Evolutionary conservation across 1,284 basidiomycete genomes (phyloP).

Genomic region (Singerocomus inundabilis): DNA sequence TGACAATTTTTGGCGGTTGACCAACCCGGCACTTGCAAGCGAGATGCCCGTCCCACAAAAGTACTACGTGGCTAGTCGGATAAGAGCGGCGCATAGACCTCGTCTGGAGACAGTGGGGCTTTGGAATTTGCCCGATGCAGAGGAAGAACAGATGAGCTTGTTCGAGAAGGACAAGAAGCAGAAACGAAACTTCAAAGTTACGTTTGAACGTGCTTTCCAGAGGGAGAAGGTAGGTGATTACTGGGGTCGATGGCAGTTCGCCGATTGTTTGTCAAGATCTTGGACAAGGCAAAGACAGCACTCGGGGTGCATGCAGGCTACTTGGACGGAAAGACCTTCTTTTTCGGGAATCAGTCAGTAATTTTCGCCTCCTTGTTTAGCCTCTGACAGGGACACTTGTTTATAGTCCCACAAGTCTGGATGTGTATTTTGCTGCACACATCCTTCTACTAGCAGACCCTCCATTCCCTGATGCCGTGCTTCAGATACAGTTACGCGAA

Average conservation of each 20-base stretch:
- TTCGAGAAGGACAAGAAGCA: conserved; percentile 39
- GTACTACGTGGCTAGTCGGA: conserved; percentile 67
- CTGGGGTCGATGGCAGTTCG: not conserved
- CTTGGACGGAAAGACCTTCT: conserved; percentile 49
- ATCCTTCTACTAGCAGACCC: conserved; percentile 57
- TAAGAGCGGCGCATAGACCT: conserved; percentile 53
- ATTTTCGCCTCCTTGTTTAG: not conserved
- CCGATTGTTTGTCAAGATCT: conserved; percentile 41
- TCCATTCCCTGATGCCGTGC: conserved; percentile 58
- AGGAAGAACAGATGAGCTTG: conserved; percentile 39
- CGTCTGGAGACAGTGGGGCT: conserved; percentile 62
- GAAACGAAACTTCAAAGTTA: conserved; percentile 41
- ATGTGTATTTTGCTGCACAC: conserved; percentile 65
- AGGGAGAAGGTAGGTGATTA: conserved; percentile 53
- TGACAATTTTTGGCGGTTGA: conserved; percentile 60
- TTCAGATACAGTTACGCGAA: conserved; percentile 52
- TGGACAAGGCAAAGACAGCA: conserved; percentile 54
- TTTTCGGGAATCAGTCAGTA: conserved; percentile 48
- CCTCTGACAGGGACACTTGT: not conserved
- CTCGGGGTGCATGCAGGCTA: conserved; percentile 60
- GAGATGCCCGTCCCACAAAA: conserved; percentile 64
- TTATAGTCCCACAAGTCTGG: conserved; percentile 57
- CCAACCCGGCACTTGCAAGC: conserved; percentile 50
- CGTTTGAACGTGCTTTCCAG: conserved; percentile 54
- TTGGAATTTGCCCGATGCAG: conserved; percentile 51